Evolutionary conservation across 2,329 filamentous ascomycete genomes (phyloP).

Genomic region (Aspergillus nomiae): DNA sequence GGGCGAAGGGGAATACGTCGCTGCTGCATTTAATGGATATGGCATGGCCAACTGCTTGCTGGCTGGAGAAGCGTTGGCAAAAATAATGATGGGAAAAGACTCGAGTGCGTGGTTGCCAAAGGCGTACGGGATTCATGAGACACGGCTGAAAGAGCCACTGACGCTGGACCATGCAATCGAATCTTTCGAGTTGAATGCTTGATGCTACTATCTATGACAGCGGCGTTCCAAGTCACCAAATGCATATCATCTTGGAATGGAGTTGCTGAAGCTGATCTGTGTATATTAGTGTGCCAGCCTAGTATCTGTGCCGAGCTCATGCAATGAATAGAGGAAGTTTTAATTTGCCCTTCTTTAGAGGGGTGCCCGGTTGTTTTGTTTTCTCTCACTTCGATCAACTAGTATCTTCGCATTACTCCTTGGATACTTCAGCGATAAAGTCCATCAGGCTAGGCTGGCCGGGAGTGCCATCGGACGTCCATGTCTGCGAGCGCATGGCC

Average conservation of each 20-base stretch:
- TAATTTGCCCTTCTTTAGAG: too few species aligned
- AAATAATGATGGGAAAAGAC: conserved; percentile 30
- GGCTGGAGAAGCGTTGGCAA: conserved; percentile 29
- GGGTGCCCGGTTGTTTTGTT: not conserved
- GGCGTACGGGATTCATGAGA: conserved; percentile 8
- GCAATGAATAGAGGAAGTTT: not conserved
- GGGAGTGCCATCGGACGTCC: conserved; percentile 20
- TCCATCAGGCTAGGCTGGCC: conserved; percentile 26
- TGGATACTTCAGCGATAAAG: conserved; percentile 26
- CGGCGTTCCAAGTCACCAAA: not conserved
- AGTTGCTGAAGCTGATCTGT: too few species aligned
- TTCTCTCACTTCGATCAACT: not conserved
- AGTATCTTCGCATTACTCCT: not conserved
- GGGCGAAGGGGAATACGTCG: conserved; percentile 50
- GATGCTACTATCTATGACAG: not conserved
- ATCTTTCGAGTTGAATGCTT: not conserved
- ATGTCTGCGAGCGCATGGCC: conserved; percentile 21
- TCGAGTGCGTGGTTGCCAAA: conserved; percentile 3
- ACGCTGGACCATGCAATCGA: not conserved
- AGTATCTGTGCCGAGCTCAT: not conserved
- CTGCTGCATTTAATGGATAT: conserved; percentile 67
- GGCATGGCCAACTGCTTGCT: conserved; percentile 62
- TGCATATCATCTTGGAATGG: not conserved
- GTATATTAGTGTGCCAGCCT: not conserved
- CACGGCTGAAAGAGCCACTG: conserved; percentile 2